Percentiles rank a stretch among this genome's conserved stretches.
phyloP scores from a whole-genome alignment of 208 protist species.

The Wallacemonas sp. region DNA sequence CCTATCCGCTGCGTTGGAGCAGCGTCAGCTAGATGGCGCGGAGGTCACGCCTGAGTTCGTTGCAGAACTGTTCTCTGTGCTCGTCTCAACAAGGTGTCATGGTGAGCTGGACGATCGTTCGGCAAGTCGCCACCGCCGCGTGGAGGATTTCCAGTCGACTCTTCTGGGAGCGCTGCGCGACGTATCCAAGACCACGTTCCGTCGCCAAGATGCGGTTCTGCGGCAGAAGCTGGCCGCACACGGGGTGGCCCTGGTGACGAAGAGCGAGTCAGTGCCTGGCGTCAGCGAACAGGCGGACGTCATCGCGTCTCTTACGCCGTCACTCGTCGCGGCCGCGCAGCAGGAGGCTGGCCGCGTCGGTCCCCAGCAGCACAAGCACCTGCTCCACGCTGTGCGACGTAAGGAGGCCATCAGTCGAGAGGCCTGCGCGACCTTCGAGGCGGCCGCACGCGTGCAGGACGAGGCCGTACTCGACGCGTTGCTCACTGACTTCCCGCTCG shows the following conservation, averaged over 20 bases:
- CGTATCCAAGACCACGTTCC: background rate
- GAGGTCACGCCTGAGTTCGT: background rate
- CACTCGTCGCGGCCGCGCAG: background rate
- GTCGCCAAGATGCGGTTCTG: background rate
- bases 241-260: background rate
- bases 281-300: background rate
- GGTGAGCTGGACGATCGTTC: background rate
- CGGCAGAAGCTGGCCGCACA: background rate
- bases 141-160: background rate
- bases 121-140: background rate
- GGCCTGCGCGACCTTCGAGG: background rate
- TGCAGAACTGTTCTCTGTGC: background rate
- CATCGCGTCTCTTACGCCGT: too few species aligned
- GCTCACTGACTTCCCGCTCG: background rate
- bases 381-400: background rate
- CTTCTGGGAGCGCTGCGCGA: background rate
- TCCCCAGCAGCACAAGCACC: slow-evolving; percentile 3
- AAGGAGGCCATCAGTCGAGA: background rate
- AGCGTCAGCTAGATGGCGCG: background rate
- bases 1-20: background rate
- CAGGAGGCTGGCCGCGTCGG: background rate
- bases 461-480: background rate
- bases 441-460: background rate
- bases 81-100: background rate
- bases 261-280: background rate